These are phyloP conservation scores for Massariosphaeria phaeospora DNA, from an alignment of 495 filamentous ascomycete genomes.

Conservation along the genomic window DNA sequence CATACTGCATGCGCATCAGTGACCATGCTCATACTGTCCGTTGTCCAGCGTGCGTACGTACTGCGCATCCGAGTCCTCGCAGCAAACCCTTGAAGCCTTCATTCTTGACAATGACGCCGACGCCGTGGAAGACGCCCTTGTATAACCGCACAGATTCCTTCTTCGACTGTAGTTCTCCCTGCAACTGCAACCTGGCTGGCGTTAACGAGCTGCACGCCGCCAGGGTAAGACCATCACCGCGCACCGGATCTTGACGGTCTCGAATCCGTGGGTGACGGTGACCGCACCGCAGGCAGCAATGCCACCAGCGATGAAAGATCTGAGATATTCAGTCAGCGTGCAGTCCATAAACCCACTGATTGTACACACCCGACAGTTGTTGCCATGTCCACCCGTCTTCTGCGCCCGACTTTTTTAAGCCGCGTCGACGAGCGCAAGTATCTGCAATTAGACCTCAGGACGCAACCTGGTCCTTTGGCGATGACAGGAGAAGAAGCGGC, in stretches of 20 bases:
- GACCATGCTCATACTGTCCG: background rate
- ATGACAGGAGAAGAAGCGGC: too few relatives aligned
- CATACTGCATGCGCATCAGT: constrained; percentile 54
- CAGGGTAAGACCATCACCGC: constrained; percentile 10
- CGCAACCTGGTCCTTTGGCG: too few relatives aligned
- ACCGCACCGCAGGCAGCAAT: constrained; percentile 96
- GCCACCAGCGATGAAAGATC: constrained; percentile 86
- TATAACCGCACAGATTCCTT: constrained; percentile 79
- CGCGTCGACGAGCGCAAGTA: too few relatives aligned
- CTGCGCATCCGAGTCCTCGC: constrained; percentile 82
- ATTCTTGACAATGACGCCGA: constrained; percentile 84
- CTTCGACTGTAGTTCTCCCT: constrained; percentile 90
- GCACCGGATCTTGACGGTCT: constrained; percentile 97
- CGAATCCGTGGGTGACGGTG: constrained; percentile 95
- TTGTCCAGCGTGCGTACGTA: constrained; percentile 41
- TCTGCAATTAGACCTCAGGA: too few relatives aligned
- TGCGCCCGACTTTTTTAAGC: too few relatives aligned
- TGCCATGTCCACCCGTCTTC: background rate
- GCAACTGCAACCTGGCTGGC: constrained; percentile 72
- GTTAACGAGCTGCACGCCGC: constrained; percentile 14
- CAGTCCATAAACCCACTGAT: too few relatives aligned
- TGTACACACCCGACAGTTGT: constrained; percentile 14
- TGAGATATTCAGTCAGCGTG: constrained; percentile 26
- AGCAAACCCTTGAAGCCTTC: constrained; percentile 84
- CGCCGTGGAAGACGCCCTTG: constrained; percentile 86